Conservation (phyloP, 306 rosid species). For the Crotalaria pallida region DNA sequence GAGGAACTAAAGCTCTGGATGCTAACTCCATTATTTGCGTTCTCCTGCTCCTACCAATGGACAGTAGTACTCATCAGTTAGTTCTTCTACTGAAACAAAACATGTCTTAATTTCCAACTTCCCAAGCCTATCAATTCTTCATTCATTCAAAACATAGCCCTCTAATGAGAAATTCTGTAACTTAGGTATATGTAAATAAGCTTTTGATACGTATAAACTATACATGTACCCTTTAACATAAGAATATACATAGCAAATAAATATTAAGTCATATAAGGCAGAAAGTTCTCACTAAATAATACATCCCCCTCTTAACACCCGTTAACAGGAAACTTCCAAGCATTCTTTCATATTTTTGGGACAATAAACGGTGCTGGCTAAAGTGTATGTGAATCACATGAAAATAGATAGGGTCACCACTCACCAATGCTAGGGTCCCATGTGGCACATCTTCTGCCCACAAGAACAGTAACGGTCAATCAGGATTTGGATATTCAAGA, state of each 20-base stretch:
- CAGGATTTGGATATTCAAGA: neutral
- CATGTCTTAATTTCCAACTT: constrained; percentile 37
- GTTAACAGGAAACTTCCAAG: constrained; percentile 9
- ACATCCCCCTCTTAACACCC: neutral
- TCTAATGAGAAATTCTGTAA: too few relatives aligned
- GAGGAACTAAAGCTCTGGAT: constrained; percentile 40
- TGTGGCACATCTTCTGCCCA: constrained; percentile 17
- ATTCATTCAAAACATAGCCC: neutral
- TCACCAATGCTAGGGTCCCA: constrained; percentile 36
- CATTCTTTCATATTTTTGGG: constrained; percentile 22
- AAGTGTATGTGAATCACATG: constrained; percentile 30
- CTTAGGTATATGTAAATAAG: too few relatives aligned
- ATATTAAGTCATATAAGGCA: too few relatives aligned
- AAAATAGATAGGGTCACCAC: constrained; percentile 30
- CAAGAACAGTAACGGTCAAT: constrained; percentile 35
- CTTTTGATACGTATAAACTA: too few relatives aligned
- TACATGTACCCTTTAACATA: too few relatives aligned
- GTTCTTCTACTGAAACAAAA: constrained; percentile 33
- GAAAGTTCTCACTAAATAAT: too few relatives aligned
- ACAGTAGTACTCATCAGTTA: constrained; percentile 69
- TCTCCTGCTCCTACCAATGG: constrained; percentile 33
- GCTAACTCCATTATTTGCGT: constrained; percentile 28
- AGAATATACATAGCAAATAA: too few relatives aligned
- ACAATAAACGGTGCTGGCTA: constrained; percentile 56
- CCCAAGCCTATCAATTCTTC: constrained; percentile 25